Evolutionary conservation across 148 eudicot genomes (phyloP).

Genomic region (Spergularia marina): DNA sequence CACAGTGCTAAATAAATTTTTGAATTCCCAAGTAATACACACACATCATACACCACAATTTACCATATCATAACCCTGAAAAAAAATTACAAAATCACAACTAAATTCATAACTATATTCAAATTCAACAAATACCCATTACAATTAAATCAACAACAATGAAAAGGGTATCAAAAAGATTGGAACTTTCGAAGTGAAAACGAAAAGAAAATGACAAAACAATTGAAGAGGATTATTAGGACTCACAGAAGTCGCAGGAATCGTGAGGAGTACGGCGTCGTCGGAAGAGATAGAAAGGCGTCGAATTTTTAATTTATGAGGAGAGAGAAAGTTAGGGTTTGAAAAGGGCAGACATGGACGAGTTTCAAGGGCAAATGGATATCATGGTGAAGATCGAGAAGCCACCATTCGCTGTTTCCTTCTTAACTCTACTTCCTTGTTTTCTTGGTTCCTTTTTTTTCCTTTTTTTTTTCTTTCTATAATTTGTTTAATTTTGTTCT

Average conservation of each 20-base stretch:
- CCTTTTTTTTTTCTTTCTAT: neutral
- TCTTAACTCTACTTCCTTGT: neutral
- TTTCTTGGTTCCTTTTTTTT: neutral
- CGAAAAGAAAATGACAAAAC: neutral
- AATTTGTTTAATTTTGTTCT: no score
- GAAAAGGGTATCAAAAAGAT: neutral
- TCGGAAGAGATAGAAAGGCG: no score
- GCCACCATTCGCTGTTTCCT: conserved; percentile 11
- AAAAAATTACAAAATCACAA: neutral
- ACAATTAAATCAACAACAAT: conserved; percentile 1
- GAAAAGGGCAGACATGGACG: conserved; percentile 13
- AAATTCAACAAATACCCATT: conserved; percentile 9
- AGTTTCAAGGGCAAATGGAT: conserved; percentile 9
- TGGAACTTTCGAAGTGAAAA: neutral
- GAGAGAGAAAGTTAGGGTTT: conserved; percentile 30
- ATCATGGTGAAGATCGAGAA: conserved; percentile 15
- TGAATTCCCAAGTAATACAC: conserved; percentile 25
- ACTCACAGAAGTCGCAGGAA: conserved; percentile 5
- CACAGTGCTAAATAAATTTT: conserved; percentile 22
- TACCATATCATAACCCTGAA: neutral
- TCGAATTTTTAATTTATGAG: neutral
- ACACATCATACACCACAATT: conserved; percentile 14
- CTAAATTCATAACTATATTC: neutral
- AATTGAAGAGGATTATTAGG: neutral
- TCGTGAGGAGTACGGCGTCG: neutral